Evolutionary conservation across 2,329 filamentous ascomycete species (phyloP).

Genomic region (Colletotrichum tofieldiae): DNA sequence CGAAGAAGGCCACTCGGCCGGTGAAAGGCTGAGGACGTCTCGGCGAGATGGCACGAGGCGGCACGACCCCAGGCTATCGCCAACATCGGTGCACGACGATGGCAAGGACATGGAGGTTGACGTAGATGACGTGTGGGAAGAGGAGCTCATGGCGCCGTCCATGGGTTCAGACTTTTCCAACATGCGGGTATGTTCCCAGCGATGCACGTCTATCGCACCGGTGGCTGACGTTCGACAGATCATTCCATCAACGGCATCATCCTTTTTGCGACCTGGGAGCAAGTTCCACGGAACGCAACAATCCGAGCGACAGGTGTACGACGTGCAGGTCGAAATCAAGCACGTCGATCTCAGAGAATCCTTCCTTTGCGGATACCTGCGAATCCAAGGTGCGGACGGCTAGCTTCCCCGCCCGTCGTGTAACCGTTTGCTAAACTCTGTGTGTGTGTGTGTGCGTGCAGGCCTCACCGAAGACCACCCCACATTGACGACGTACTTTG

Average conservation of each 20-base stretch:
- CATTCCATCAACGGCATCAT: slow-evolving; percentile 85
- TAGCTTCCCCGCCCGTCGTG: slow-evolving; percentile 40
- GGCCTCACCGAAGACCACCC: slow-evolving; percentile 96
- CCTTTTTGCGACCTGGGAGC: slow-evolving; percentile 88
- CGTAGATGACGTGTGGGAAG: slow-evolving; percentile 42
- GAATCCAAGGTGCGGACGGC: slow-evolving; percentile 83
- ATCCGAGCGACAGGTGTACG: slow-evolving; percentile 93
- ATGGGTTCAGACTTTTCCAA: slow-evolving; percentile 58
- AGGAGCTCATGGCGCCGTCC: slow-evolving; percentile 53
- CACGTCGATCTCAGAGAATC: slow-evolving; percentile 96
- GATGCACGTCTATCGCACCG: slow-evolving; percentile 10
- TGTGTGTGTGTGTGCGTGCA: slow-evolving; percentile 55
- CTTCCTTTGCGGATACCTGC: slow-evolving; percentile 93
- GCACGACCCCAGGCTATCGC: slow-evolving; percentile 13
- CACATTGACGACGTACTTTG: slow-evolving; percentile 98
- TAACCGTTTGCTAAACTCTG: slow-evolving; percentile 26
- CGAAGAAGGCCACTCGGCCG: slow-evolving; percentile 48
- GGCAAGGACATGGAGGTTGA: slow-evolving; percentile 49
- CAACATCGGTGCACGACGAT: slow-evolving; percentile 22
- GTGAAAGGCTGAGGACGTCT: slow-evolving; percentile 21
- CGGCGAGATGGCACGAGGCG: slow-evolving; percentile 20
- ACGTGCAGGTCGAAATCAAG: slow-evolving; percentile 97
- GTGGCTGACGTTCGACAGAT: slow-evolving; percentile 63
- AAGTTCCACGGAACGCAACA: slow-evolving; percentile 92
- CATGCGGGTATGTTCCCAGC: slow-evolving; percentile 52